Percentiles rank a stretch among this genome's conserved stretches.
These are phyloP conservation scores for Curvularia sp. DNA, from an alignment of 2,329 filamentous ascomycete species.

Conservation along the genomic window DNA sequence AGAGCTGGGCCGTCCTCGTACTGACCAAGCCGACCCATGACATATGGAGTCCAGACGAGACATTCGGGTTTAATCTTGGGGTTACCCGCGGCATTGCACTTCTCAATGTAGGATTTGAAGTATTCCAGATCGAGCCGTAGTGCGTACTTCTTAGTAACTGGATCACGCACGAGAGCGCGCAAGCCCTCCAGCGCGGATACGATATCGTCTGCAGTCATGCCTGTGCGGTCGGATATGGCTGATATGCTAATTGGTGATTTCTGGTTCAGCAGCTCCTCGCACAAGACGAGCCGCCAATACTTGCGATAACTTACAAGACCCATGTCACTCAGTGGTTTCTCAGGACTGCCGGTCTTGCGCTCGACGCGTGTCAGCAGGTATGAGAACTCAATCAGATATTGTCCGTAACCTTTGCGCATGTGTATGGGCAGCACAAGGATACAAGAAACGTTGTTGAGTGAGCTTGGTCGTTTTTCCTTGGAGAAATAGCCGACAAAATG, in stretches of 20 bases:
- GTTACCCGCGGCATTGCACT: slow-evolving; percentile 88
- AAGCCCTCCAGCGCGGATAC: slow-evolving; percentile 91
- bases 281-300: slow-evolving; percentile 92
- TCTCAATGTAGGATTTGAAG: slow-evolving; percentile 84
- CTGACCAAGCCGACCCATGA: slow-evolving; percentile 87
- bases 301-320: slow-evolving; percentile 95
- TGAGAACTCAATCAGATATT: slow-evolving; percentile 96
- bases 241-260: slow-evolving; percentile 63
- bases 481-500: slow-evolving; percentile 99
- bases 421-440: slow-evolving; percentile 96
- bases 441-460: slow-evolving; percentile 96
- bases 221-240: slow-evolving; percentile 83
- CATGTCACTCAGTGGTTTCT: slow-evolving; percentile 98
- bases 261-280: slow-evolving; percentile 77
- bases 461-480: slow-evolving; percentile 94
- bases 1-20: slow-evolving; percentile 83
- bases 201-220: slow-evolving; percentile 95
- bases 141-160: slow-evolving; percentile 85
- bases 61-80: slow-evolving; percentile 81
- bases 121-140: slow-evolving; percentile 85
- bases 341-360: slow-evolving; percentile 90
- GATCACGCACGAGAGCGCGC: slow-evolving; percentile 87
- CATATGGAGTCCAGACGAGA: slow-evolving; percentile 93
- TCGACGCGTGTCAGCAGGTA: slow-evolving; percentile 94
- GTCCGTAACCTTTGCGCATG: slow-evolving; percentile 95